Percentiles rank a stretch among this genome's conserved stretches.
These are phyloP conservation scores for Pinus tabuliformis DNA, from an alignment of 75 land plant species.

Conservation along the genomic window DNA sequence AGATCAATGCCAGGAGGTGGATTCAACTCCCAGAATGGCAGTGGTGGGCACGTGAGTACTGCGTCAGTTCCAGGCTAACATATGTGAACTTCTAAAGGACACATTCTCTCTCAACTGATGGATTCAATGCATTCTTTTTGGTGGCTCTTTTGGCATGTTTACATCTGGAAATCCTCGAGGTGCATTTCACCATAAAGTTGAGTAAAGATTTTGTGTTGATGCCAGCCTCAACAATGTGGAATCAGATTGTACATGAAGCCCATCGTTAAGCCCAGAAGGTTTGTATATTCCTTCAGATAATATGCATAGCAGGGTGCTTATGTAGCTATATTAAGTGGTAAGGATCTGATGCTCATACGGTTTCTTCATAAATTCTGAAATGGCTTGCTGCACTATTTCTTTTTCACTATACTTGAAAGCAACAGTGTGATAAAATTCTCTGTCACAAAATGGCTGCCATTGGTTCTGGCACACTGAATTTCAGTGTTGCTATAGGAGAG, in stretches of 20 bases:
- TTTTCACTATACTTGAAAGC: not conserved
- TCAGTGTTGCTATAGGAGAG: not conserved
- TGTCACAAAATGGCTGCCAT: not conserved
- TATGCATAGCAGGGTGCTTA: not conserved
- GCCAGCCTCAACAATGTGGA: not conserved
- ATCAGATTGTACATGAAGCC: not conserved
- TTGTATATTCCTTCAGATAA: not conserved
- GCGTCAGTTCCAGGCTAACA: slow-evolving; percentile 39
- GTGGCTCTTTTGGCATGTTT: not conserved
- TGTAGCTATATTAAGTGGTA: not conserved
- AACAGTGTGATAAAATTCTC: not conserved
- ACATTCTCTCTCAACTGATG: not conserved
- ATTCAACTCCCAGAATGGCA: slow-evolving; percentile 25
- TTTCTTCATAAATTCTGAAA: not conserved
- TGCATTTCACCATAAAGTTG: not conserved
- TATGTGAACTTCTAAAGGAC: not conserved
- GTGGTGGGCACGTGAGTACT: slow-evolving; percentile 33
- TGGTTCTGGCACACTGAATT: not conserved
- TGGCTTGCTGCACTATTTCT: not conserved
- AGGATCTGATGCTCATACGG: not conserved
- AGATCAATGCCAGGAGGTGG: slow-evolving; percentile 54
- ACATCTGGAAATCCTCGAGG: not conserved
- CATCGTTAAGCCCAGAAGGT: not conserved
- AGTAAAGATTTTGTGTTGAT: not conserved
- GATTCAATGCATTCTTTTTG: not conserved